These are phyloP conservation scores for Pisolithus tinctorius DNA, from an alignment of 768 basidiomycete genomes.

Conservation along the genomic window DNA sequence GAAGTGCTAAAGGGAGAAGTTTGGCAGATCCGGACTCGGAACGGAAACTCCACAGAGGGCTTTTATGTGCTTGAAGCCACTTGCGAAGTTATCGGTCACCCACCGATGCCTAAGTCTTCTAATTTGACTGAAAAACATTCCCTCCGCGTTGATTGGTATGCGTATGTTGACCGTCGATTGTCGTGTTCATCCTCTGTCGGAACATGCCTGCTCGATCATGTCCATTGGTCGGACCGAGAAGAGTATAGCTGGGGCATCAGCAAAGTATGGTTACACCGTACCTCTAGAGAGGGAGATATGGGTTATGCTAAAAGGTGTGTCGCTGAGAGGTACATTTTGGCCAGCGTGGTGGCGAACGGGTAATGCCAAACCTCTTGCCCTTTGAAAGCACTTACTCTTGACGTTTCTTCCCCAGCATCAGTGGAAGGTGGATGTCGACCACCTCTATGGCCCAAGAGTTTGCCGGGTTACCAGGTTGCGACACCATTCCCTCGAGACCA, in stretches of 20 bases:
- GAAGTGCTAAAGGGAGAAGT: conserved; percentile 52
- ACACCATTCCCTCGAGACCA: conserved; percentile 7
- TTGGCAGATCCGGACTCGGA: conserved; percentile 45
- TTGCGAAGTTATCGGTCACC: conserved; percentile 61
- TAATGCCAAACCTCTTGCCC: conserved; percentile 11
- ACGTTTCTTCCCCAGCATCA: conserved; percentile 39
- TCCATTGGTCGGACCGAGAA: conserved; percentile 65
- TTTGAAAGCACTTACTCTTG: background rate
- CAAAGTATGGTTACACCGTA: conserved; percentile 51
- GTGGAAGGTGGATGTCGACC: conserved; percentile 62
- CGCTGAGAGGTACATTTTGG: conserved; percentile 59
- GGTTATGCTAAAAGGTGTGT: conserved; percentile 39
- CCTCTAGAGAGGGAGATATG: conserved; percentile 34
- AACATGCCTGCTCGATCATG: conserved; percentile 20
- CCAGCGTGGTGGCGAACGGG: conserved; percentile 73
- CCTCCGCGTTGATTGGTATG: conserved; percentile 61
- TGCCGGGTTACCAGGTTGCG: conserved; percentile 36
- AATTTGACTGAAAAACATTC: conserved; percentile 1
- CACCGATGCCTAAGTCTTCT: conserved; percentile 7
- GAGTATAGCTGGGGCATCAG: conserved; percentile 68
- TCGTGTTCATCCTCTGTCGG: background rate
- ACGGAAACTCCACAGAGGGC: conserved; percentile 18
- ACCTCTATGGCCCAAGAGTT: conserved; percentile 70
- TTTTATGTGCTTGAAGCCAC: conserved; percentile 64
- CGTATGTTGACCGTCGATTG: conserved; percentile 38